phyloP scores from a whole-genome alignment of 495 filamentous ascomycete species.

The Penicillium subrubescens region DNA sequence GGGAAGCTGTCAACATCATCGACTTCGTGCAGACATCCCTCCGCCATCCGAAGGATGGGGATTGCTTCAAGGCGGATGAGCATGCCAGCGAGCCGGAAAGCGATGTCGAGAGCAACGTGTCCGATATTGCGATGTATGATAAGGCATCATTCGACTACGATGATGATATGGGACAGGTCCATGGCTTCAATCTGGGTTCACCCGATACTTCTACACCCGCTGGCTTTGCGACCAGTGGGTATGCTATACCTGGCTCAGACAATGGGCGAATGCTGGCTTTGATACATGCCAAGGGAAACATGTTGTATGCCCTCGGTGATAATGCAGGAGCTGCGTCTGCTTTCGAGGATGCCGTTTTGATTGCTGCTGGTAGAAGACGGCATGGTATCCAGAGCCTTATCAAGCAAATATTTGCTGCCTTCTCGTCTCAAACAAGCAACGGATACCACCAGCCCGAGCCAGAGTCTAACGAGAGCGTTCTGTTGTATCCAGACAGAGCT shows the following conservation, averaged over 20 bases:
- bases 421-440: constrained; percentile 48
- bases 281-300: constrained; percentile 96
- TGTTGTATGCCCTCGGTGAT: constrained; percentile 91
- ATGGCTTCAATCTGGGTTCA: constrained; percentile 27
- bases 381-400: constrained; percentile 81
- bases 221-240: constrained; percentile 82
- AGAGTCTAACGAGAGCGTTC: constrained; percentile 59
- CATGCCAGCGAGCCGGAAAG: constrained; percentile 59
- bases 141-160: constrained; percentile 60
- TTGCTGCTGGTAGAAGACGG: constrained; percentile 73
- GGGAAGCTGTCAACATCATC: constrained; percentile 87
- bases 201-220: constrained; percentile 35
- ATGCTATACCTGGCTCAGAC: constrained; percentile 81
- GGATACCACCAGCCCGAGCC: constrained; percentile 30
- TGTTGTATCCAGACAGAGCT: constrained; percentile 82
- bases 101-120: constrained; percentile 53
- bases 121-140: constrained; percentile 54
- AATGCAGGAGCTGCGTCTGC: constrained; percentile 81
- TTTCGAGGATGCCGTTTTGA: constrained; percentile 93
- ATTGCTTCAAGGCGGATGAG: constrained; percentile 53
- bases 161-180: constrained; percentile 43
- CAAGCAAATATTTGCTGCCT: constrained; percentile 73
- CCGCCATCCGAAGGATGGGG: constrained; percentile 52
- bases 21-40: constrained; percentile 82
- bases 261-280: constrained; percentile 93